Evolutionary conservation across 805 yeast species (phyloP), one percentile per base, ranked within the genome.

Genomic region (Cyberlindnera maclurae): DNA sequence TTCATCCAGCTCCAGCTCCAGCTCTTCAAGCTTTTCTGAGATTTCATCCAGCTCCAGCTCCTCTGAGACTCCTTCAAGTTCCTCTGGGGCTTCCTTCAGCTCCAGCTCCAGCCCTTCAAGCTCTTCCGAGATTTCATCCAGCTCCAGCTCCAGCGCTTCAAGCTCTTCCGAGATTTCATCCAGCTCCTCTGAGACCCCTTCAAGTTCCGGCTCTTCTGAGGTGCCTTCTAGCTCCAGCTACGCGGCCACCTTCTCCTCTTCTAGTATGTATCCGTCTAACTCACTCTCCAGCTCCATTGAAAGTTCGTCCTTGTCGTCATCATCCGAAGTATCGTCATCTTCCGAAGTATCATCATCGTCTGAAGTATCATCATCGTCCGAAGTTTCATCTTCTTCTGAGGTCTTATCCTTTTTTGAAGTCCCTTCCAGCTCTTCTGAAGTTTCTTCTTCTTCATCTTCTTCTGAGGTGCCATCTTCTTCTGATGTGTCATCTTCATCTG

Each of bases 331-430:
- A 12, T 29, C 15, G 3, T 29, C 27, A 15, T 29, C 38, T 20
- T 22, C 18, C 29, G 32, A 31, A 13, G n/a, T 17, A 15, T 26
- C 33, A 5, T 26, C 22, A 26, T 15, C 32, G 11, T 34, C n/a
- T 15, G 29, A 30, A 17, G 32, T 39, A 16, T 30, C 15, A 12
- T 24, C 28, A 12, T 33, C 41, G 12, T 38, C 37, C n/a, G 29
- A 13, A 24, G 32, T 10, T 4, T 33, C 33, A n/a, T 33, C 31
- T 18, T 17, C 5, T 11, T 20, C 24, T 20, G 24, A 5, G 8
- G 24, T 20, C 5, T 20, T 8, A 8, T 20, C 24, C 8, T 20
- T 8, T 8, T 20, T 20, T 20, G 24, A 20, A 20, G 24, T 20
- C 5, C 9, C 38, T n/a, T n/a, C n/a, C n/a, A n/a, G n/a, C n/a